Evolutionary conservation across 2,329 filamentous ascomycete genomes (phyloP), one percentile per base, ranked within the genome.

Genomic region (Cryphonectria parasitica): DNA sequence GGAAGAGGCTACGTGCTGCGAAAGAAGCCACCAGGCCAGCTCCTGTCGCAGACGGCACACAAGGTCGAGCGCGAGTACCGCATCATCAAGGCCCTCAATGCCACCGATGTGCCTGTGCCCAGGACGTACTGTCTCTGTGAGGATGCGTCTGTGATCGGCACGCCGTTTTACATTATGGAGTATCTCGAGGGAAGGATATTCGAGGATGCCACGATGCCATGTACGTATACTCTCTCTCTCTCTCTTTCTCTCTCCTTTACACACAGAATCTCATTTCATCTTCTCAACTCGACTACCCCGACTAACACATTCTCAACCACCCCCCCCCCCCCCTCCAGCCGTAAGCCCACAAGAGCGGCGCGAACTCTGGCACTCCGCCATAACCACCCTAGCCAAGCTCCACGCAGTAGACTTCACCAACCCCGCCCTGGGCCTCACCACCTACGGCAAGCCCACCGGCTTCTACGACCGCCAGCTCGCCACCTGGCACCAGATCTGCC

Each of bases 81-180:
- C 77, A 92, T 98, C 78, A 92, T 98, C 77, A 89, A 93, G 79
- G 95, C 95, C 2, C 87, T 98, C 43, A 89, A 90, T 82, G 68
- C 75, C 68, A 97, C 93, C 28, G 90, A 93, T 78, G 94, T 98
- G 11, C 93, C 95, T 0, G 94, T 97, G 0, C 96, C 96, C 5
- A 91, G 88, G 79, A 89, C 93, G 15, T 91, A 94, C 80, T 92
- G 91, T 77, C 87, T 98, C 25, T 99, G 96, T 82, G 92, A 97
- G 80, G 95, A 98, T 82, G 83, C 86, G 56, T 83, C 81, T 70
- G 86, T 98, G 52, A 86, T 98, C 73, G 96, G 95, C 69, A 98
- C 95, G 10, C 89, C 94, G 7, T 99, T 98, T 81, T 98, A 99
- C 83, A 91, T 98, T 78, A 98, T 99, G 96, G 91, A 94, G 79